A percentile compares a stretch with the other conserved stretches of the same genome.
Evolutionary conservation across 805 yeast species (phyloP).

Genomic region (Grigorovia jiainica): DNA sequence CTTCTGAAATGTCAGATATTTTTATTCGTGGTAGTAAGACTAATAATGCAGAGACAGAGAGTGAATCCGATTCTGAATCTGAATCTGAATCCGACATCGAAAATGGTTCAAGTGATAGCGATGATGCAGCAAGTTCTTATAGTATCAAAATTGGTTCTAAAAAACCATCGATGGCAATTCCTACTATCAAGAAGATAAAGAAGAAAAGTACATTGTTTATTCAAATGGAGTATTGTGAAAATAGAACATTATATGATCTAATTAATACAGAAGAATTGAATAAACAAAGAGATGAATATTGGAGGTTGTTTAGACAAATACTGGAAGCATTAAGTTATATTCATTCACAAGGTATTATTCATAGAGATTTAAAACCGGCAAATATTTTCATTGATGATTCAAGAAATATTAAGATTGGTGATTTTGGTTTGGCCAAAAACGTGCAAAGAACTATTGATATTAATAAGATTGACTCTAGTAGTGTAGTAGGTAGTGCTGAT

Average conservation of each 20-base stretch:
- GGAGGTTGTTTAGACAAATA: constrained; percentile 82
- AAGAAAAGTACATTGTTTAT: constrained; percentile 70
- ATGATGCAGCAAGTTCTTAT: constrained; percentile 5
- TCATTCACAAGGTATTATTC: constrained; percentile 89
- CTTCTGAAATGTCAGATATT: constrained; percentile 1
- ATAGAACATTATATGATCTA: constrained; percentile 76
- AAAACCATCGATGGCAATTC: not conserved
- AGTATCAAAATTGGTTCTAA: constrained; percentile 1
- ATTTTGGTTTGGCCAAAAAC: constrained; percentile 91
- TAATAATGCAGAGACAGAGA: constrained; percentile 14
- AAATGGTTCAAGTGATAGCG: not conserved
- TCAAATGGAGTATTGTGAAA: constrained; percentile 98
- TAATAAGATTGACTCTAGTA: constrained; percentile 24
- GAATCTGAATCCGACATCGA: constrained; percentile 8
- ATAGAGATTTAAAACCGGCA: constrained; percentile 90
- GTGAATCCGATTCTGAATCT: constrained; percentile 5
- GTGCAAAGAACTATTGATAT: constrained; percentile 45
- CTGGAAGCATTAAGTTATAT: constrained; percentile 85
- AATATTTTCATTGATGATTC: constrained; percentile 90
- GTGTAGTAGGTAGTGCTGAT: constrained; percentile 34
- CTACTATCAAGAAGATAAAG: constrained; percentile 11
- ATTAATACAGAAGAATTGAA: constrained; percentile 68
- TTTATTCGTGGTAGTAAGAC: constrained; percentile 13
- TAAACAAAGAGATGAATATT: constrained; percentile 65
- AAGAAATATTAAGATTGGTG: constrained; percentile 88